phyloP scores from a whole-genome alignment of 2,329 filamentous ascomycete species.

The Penicillium palitans region DNA sequence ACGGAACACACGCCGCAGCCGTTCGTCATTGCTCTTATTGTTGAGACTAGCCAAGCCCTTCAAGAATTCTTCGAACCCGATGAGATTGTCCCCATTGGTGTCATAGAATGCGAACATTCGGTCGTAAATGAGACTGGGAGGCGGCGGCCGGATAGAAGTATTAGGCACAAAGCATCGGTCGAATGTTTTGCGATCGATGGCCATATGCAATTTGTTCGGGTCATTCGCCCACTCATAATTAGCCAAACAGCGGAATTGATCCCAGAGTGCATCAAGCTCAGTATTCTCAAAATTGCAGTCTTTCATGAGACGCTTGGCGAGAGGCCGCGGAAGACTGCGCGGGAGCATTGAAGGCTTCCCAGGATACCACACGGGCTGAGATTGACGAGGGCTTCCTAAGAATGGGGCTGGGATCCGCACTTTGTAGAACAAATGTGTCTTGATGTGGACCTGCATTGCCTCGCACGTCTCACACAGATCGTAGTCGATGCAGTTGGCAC shows the following conservation, averaged over 20 bases:
- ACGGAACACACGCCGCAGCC: constrained; percentile 73
- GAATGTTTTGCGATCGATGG: constrained; percentile 91
- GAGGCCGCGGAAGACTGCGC: constrained; percentile 63
- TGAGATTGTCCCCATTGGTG: constrained; percentile 81
- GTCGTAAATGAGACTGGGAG: constrained; percentile 89
- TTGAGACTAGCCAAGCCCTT: constrained; percentile 71
- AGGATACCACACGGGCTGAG: constrained; percentile 82
- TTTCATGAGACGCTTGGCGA: constrained; percentile 68
- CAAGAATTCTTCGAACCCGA: constrained; percentile 90
- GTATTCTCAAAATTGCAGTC: constrained; percentile 80
- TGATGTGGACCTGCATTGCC: constrained; percentile 67
- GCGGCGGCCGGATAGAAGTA: constrained; percentile 72
- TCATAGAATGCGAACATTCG: constrained; percentile 98
- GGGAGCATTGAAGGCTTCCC: constrained; percentile 75
- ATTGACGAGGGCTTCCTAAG: constrained; percentile 73
- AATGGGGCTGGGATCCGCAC: constrained; percentile 86
- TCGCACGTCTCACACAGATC: constrained; percentile 95
- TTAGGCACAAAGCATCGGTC: constrained; percentile 85
- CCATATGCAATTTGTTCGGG: constrained; percentile 72
- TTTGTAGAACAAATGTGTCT: constrained; percentile 96
- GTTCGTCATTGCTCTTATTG: constrained; percentile 60
- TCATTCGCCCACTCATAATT: constrained; percentile 81
- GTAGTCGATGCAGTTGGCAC: constrained; percentile 92
- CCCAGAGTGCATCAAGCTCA: constrained; percentile 90
- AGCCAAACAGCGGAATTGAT: constrained; percentile 94